Percentiles rank a stretch among this genome's conserved stretches.
Evolutionary conservation across 345 rosid species (phyloP).

Genomic region (Eucalyptus lansdowneana): DNA sequence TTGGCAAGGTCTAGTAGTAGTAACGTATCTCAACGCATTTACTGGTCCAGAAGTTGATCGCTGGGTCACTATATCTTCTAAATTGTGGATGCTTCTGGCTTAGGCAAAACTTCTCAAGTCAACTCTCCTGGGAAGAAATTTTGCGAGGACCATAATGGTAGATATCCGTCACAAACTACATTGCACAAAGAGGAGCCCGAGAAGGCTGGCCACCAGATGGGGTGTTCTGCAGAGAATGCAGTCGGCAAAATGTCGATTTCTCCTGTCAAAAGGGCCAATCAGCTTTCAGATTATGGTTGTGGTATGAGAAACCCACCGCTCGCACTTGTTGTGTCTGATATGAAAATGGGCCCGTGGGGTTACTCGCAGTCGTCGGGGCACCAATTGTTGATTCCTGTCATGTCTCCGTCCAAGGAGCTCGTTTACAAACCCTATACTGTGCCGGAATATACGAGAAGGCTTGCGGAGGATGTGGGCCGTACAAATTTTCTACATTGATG

Average conservation of each 20-base stretch:
- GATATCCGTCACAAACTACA: constrained; percentile 15
- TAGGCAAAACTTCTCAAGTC: constrained; percentile 25
- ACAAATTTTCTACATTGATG: constrained; percentile 20
- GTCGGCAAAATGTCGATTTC: constrained; percentile 21
- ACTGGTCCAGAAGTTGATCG: constrained; percentile 75
- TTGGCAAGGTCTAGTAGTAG: not conserved
- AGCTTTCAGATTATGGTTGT: constrained; percentile 28
- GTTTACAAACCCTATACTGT: constrained; percentile 69
- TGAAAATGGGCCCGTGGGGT: constrained; percentile 21
- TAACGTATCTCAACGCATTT: not conserved
- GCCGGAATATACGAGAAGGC: constrained; percentile 33
- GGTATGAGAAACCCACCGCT: constrained; percentile 8
- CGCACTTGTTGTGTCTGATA: constrained; percentile 5
- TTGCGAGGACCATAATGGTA: constrained; percentile 14
- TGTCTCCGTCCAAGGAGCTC: constrained; percentile 86
- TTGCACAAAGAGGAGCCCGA: constrained; percentile 23
- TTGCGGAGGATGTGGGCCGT: constrained; percentile 38
- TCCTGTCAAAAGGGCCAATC: constrained; percentile 13
- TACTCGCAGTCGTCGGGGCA: too few relatives aligned
- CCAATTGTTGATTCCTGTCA: constrained; percentile 77
- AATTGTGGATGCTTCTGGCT: constrained; percentile 31
- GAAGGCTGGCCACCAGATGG: constrained; percentile 19
- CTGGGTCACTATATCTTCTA: constrained; percentile 48
- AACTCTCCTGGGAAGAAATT: constrained; percentile 31
- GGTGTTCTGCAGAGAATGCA: constrained; percentile 47